Base-by-base conservation (phyloP, 148 eudicot genomes). In the Oxyria digyna region DNA sequence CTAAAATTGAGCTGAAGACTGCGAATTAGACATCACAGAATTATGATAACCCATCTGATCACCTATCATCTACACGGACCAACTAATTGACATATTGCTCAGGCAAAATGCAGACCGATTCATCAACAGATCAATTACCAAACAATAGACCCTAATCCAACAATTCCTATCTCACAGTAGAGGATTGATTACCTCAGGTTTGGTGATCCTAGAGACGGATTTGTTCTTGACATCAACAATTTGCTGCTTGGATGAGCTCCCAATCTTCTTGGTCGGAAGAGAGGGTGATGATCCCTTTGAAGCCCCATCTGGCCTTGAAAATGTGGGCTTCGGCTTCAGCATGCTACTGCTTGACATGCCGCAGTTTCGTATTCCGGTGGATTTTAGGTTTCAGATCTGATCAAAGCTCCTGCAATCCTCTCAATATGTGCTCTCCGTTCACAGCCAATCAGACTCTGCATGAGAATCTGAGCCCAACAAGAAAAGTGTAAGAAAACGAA, bases 401-500 rank as follows among this genome's bases (percentile, higher is more conserved):
- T 59, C 64, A 57, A 29, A 57, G 64, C 37, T 57, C 35, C n/a
- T 57, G 35, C 64, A 57, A 29, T 24, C 12, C n/a, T 13, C 64
- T 27, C 18, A 6, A 35, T 15, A n/a, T 27, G 4, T 29, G n/a
- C 10, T 14, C 11, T 26, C 62, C 3, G n/a, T 4, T 26, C 32
- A 24, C 17, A 55, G 17, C 37, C 65, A 31, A 26, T 29, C 65
- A 59, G 65, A 15, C 38, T 27, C 37, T 59, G 37, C 65, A 59
- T 14, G 38, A 26, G 20, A 59, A 29, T 59, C 65, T 59, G 65
- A 17, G 65, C 65, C 57, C 65, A 59, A 59, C 65, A 59, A 59
- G 38, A 29, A 59, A 27, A 24, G 37, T 13, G 38, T 0, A 29
- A 57, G 63, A 0, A 26, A 57, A 57, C 26, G 13, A 35, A 57